Evolutionary conservation across 257 asterid species (phyloP).

Genomic region (Solanum sejunctum): DNA sequence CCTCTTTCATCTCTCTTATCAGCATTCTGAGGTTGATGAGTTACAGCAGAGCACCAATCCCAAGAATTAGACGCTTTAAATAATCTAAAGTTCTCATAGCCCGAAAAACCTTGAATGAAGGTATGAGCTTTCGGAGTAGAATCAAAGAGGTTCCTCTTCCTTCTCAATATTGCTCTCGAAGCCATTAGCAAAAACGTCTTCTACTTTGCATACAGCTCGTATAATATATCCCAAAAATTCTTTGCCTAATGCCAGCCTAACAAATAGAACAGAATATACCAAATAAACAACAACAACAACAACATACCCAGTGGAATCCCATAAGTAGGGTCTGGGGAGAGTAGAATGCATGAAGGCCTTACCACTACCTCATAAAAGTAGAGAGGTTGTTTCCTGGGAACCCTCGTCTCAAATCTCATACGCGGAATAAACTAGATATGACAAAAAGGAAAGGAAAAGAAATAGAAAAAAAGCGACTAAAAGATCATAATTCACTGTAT

Average conservation of each 20-base stretch:
- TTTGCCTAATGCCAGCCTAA: slow-evolving; percentile 14
- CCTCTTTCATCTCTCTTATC: slow-evolving; percentile 21
- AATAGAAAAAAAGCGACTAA: too few species aligned
- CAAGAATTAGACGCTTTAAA: slow-evolving; percentile 24
- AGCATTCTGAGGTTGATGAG: slow-evolving; percentile 20
- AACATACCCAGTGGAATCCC: too few species aligned
- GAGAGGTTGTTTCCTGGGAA: too few species aligned
- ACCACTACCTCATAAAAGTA: too few species aligned
- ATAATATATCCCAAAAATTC: slow-evolving; percentile 21
- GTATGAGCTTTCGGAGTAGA: slow-evolving; percentile 23
- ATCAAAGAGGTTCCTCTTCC: slow-evolving; percentile 41
- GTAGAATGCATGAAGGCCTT: too few species aligned
- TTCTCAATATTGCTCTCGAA: slow-evolving; percentile 60
- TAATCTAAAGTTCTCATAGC: slow-evolving; percentile 31
- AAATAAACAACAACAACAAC: too few species aligned
- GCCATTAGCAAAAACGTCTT: slow-evolving; percentile 39
- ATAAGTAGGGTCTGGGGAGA: too few species aligned
- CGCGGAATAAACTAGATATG: too few species aligned
- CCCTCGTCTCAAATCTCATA: too few species aligned
- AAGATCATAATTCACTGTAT: background rate
- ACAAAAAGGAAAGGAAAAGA: too few species aligned
- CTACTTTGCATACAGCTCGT: slow-evolving; percentile 18
- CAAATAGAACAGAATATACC: slow-evolving; percentile 9
- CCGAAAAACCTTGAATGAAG: slow-evolving; percentile 27
- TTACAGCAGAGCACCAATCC: slow-evolving; percentile 22